Evolutionary conservation across 345 rosid genomes (phyloP).

Genomic region (Theobroma cacao): DNA sequence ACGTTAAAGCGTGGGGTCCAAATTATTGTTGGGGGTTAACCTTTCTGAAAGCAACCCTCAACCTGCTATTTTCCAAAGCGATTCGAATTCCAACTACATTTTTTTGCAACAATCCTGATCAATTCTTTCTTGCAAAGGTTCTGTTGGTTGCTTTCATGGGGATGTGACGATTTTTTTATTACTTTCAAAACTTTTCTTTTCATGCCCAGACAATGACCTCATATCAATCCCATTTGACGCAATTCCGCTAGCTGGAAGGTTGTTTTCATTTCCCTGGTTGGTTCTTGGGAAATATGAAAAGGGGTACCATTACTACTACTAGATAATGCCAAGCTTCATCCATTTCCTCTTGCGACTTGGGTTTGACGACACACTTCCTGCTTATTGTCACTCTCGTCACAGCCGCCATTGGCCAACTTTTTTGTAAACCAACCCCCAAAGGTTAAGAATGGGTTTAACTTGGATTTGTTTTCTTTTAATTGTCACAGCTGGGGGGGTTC

Average conservation of each 20-base stretch:
- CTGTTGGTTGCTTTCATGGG: neutral
- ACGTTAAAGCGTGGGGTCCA: conserved; percentile 3
- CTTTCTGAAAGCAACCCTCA: neutral
- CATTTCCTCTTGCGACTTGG: neutral
- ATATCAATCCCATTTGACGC: neutral
- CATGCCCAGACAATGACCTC: neutral
- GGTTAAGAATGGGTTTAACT: neutral
- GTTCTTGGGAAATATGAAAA: neutral
- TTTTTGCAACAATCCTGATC: neutral
- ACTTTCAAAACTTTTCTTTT: neutral
- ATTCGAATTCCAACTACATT: neutral
- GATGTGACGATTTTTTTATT: neutral
- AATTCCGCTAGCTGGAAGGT: neutral
- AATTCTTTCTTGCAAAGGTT: neutral
- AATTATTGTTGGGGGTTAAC: too few species aligned
- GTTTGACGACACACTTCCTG: conserved; percentile 4
- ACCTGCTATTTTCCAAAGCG: neutral
- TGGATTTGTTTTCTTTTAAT: neutral
- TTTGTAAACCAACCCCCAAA: neutral
- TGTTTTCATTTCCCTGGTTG: neutral
- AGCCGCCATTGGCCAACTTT: neutral
- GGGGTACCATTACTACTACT: neutral
- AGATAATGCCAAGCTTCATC: neutral
- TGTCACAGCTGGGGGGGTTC: too few species aligned
- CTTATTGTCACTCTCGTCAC: neutral